Base-by-base conservation (phyloP, 2,329 filamentous ascomycete species). In the Rutstroemia sp. region DNA sequence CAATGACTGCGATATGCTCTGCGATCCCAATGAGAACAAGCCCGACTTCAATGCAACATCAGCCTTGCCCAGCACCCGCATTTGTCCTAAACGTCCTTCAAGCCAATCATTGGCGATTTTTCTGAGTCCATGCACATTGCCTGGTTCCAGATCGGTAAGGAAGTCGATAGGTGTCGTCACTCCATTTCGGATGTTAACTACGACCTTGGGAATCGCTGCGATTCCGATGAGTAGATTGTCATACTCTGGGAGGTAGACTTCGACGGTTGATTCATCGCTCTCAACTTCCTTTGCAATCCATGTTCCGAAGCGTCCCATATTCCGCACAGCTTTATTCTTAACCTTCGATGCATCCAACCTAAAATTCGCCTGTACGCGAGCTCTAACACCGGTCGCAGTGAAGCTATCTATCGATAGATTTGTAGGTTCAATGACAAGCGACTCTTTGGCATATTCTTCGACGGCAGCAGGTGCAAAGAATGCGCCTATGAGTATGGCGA, bases 91-190 rank as follows among this genome's bases (percentile, higher is more conserved):
- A 54, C 83, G 85, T 41, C 92, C 91, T 54, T 88, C 84, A 59
- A 99, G 74, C 85, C 90, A 97, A 70, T 96, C 88, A 69, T 94
- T 90, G 48, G 89, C 90, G 61, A 97, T 80, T 58, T 80, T 80
- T 58, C 89, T 85, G 63, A 96, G 83, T 5, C 85, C 86, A 54
- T 91, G 83, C 14, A 89, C 75, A 65, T 91, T 82, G 30, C 91
- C 92, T 25, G 90, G 87, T 39, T 80, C 75, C 41, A 97, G 72
- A 59, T 94, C 85, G 44, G 87, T 81, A 54, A 94, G 72, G 64
- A 97, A 85, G 65, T 96, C 88, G 57, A 97, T 75, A 56, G 81
- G 75, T 2, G 89, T 97, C 16, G 78, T 82, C 65, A 89, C 82
- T 10, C 89, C 88, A 67, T 95, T 88, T 49, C 87, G 79, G 51